Conservation (phyloP, 345 rosid genomes). For the Schrenkiella parvula region DNA sequence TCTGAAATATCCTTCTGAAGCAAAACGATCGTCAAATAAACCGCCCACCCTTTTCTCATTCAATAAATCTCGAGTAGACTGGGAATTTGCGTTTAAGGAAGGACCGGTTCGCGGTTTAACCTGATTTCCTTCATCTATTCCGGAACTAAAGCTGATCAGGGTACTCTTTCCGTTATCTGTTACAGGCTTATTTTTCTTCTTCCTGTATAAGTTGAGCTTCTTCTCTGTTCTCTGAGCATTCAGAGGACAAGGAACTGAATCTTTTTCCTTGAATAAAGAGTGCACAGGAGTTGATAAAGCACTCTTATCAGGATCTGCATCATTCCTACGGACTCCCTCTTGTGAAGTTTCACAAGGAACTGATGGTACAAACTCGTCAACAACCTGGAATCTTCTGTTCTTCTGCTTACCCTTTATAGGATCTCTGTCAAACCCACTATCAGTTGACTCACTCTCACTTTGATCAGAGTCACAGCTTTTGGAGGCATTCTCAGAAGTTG, state of each 20-base stretch:
- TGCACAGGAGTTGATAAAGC: conserved; percentile 22
- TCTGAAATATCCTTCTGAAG: conserved; percentile 36
- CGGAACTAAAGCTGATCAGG: conserved; percentile 30
- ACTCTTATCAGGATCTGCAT: conserved; percentile 33
- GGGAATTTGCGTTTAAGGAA: conserved; percentile 27
- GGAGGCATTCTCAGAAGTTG: conserved; percentile 20
- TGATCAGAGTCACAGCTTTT: conserved; percentile 38
- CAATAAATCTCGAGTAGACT: conserved; percentile 33
- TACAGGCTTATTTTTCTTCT: conserved; percentile 46
- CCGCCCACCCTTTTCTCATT: conserved; percentile 40
- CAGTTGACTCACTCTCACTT: conserved; percentile 31
- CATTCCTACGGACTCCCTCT: conserved; percentile 31
- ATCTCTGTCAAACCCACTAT: conserved; percentile 38
- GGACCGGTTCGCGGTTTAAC: conserved; percentile 24
- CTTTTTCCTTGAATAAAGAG: conserved; percentile 35
- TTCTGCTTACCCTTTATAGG: conserved; percentile 47
- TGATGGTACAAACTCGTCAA: conserved; percentile 36
- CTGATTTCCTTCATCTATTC: conserved; percentile 34
- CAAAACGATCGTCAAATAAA: conserved; percentile 41
- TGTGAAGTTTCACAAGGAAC: conserved; percentile 35
- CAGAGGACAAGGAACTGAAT: conserved; percentile 29
- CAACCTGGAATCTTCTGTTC: conserved; percentile 37
- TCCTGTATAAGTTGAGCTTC: conserved; percentile 39
- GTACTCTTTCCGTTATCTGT: conserved; percentile 35
- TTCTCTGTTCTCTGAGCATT: conserved; percentile 39